These are phyloP conservation scores for Magnaporthiopsis incrustans DNA, from an alignment of 2,329 filamentous ascomycete species.

Conservation along the genomic window DNA sequence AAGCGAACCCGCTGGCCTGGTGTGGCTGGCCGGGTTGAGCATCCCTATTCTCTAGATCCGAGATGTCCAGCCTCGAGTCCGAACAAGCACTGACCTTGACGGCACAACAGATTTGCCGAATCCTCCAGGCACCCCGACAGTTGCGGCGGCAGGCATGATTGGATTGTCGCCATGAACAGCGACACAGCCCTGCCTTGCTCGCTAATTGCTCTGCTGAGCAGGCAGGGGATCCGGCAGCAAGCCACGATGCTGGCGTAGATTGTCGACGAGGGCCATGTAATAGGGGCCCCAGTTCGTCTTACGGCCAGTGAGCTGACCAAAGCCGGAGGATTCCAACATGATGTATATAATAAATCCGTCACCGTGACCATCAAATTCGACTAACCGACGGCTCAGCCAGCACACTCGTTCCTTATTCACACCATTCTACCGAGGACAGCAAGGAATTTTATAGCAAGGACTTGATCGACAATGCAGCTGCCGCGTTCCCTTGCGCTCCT, in stretches of 20 bases:
- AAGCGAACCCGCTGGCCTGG: background rate
- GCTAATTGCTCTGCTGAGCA: too few relatives aligned
- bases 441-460: background rate
- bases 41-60: background rate
- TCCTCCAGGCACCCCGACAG: background rate
- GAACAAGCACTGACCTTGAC: background rate
- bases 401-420: background rate
- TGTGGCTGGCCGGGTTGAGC: background rate
- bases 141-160: background rate
- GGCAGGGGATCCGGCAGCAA: background rate
- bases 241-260: background rate
- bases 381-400: background rate
- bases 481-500: background rate
- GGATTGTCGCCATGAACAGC: background rate
- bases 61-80: background rate
- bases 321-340: background rate
- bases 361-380: background rate
- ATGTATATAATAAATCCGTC: background rate
- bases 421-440: too few relatives aligned
- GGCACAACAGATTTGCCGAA: background rate
- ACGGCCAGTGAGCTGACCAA: background rate
- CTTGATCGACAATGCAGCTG: background rate
- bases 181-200: background rate
- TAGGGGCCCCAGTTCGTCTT: background rate
- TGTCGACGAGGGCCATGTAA: background rate